Conservation (phyloP, 2,329 filamentous ascomycete genomes). For the Pseudogymnoascus sp. region DNA sequence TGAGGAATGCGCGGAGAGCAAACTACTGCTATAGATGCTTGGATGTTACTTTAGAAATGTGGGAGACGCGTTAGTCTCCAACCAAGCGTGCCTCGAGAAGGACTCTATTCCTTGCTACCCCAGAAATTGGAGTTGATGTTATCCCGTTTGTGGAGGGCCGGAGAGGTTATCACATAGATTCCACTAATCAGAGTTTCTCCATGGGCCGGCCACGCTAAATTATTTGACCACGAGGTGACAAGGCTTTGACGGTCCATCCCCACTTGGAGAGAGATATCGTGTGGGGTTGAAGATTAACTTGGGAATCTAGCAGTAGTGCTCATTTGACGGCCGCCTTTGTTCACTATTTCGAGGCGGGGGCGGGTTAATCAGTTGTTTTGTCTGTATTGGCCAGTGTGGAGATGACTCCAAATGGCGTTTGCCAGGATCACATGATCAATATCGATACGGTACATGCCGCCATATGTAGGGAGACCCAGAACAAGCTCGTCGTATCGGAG, state of each 20-base stretch:
- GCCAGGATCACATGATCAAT: slow-evolving; percentile 7
- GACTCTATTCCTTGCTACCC: slow-evolving; percentile 1
- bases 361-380: background rate
- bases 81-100: background rate
- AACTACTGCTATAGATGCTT: background rate
- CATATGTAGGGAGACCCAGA: background rate
- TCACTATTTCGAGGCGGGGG: background rate
- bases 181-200: slow-evolving; percentile 3
- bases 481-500: background rate
- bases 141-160: slow-evolving; percentile 1
- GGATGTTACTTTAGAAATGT: background rate
- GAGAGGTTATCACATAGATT: background rate
- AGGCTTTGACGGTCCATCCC: background rate
- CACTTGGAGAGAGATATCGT: slow-evolving; percentile 2
- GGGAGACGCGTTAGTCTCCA: background rate
- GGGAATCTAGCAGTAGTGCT: background rate
- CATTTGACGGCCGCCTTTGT: background rate
- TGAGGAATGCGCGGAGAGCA: background rate
- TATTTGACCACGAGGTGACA: slow-evolving; percentile 1
- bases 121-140: background rate
- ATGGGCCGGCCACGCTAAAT: background rate
- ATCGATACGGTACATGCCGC: background rate
- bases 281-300: background rate
- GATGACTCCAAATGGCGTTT: background rate
- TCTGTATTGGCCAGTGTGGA: background rate